Base-by-base conservation (phyloP, 768 basidiomycete species). In the Tylopilus sp. region DNA sequence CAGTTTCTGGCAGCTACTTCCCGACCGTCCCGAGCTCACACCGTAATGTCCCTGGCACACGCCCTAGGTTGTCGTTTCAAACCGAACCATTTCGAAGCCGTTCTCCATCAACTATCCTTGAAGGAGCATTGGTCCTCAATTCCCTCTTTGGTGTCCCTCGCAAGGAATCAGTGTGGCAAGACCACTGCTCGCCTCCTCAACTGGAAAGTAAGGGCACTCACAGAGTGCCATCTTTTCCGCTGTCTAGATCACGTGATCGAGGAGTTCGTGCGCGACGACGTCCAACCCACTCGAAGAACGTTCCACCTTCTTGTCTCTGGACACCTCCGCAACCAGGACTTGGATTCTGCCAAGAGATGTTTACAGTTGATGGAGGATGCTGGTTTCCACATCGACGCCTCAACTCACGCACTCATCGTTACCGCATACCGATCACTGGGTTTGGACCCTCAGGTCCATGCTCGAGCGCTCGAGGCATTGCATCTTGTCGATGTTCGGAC, bases 241-340 rank as follows among this genome's bases (percentile, higher is more conserved):
- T 63, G 61, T 8, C 70, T 91, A 24, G 68, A 74, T 53, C 64
- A 62, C 36, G 72, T 79, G 3, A 67, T 86, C 40, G 63, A 73
- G 25, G 76, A 84, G 48, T 90, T 85, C 71, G 60, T 71, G 45
- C 61, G 63, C 25, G 70, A 75, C 45, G 63, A 72, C 1, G 57
- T 85, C 28, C 57, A 59, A 12, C 86, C 86, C 17, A 78, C 74
- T 42, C 76, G 80, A 36, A 75, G 81, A 58, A 89, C 89, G 4
- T 91, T 78, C 64, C 86, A 89, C 60, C 74, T 86, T 16, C 74
- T 90, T 34, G 70, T 91, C 13, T 76, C 81, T 12, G 86, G 83
- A 28, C 78, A 85, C 64, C 72, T 92, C 51, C 84, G 80, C 62
- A 90, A 91, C 64, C 74, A 77, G 67, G 78, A 89, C 64, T 66